Evolutionary conservation across 2,329 filamentous ascomycete genomes (phyloP), one percentile per base, ranked within the genome.

Genomic region (Sclerotinia glacialis): DNA sequence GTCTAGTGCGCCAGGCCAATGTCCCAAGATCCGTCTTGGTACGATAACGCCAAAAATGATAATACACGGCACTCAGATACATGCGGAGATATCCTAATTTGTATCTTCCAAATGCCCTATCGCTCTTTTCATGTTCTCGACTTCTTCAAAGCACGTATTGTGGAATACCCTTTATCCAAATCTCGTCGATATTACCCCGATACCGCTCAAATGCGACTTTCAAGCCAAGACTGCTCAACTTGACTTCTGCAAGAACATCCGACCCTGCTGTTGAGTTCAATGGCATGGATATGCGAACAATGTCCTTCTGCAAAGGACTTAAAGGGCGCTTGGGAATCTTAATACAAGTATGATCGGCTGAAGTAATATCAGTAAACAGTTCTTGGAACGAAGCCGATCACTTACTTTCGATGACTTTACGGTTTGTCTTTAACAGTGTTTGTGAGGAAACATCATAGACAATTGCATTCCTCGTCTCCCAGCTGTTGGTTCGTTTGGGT

Each of bases 141-240:
- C 26, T 16, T 44, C 34, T 42, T 63, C 42, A 34, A 60, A 34
- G 42, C 44, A 37, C 14, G 28, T 49, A 37, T 37, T 60, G 44
- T 31, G 60, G n/a, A 6, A 21, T 42, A 16, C 34, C 60, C 26
- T 63, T 63, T 44, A 55, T 49, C 60, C 50, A 63, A 28, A 63
- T 63, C 34, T 63, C 60, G 21, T 42, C 16, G 26, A 63, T 63
- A 31, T 63, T 54, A 21, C 60, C 60, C 7, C 34, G 60, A 44
- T 53, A 63, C 8, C 34, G 23, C 47, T 52, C 60, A 31, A 52
- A 55, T 55, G 34, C 31, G 47, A 63, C 46, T 44, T 63, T 53
- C 4, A 42, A 40, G 31, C 60, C 60, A 63, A 63, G 60, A 34
- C 60, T 63, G 46, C 60, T 54, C 34, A 63, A 55, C 34, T 63